Evolutionary conservation across 129 eudicot species (phyloP).

Genomic region (Lactuca saligna): DNA sequence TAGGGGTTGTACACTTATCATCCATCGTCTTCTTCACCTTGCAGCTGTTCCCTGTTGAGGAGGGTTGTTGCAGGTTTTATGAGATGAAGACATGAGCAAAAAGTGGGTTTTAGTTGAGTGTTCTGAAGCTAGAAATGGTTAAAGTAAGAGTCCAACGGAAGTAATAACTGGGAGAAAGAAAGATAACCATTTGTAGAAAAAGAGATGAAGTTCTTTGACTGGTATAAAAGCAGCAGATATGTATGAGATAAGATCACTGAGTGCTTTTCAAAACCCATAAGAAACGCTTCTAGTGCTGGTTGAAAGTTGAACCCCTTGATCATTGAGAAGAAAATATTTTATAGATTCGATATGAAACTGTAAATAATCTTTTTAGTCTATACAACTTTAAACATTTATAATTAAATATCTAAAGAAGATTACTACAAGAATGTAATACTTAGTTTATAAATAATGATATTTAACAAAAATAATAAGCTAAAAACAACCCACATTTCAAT

Average conservation of each 20-base stretch:
- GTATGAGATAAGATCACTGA: background rate
- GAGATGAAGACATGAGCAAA: conserved; percentile 46
- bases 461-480: background rate
- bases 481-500: conserved; percentile 15
- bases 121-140: conserved; percentile 4
- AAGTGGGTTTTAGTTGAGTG: background rate
- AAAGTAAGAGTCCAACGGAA: conserved; percentile 15
- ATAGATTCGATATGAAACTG: background rate
- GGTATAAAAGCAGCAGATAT: background rate
- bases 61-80: conserved; percentile 35
- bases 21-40: conserved; percentile 19
- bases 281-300: background rate
- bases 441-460: background rate
- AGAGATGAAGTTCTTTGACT: background rate
- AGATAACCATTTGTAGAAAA: conserved; percentile 10
- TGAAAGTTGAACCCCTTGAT: background rate
- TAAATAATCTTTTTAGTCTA: background rate
- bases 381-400: too few species aligned
- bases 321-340: background rate
- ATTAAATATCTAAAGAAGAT: too few species aligned
- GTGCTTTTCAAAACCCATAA: conserved; percentile 1
- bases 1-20: conserved; percentile 61
- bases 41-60: conserved; percentile 14
- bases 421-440: background rate
- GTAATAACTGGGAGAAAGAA: conserved; percentile 12